These are phyloP conservation scores for Herpetospermum pedunculosum DNA, from an alignment of 306 rosid genomes.

Conservation along the genomic window DNA sequence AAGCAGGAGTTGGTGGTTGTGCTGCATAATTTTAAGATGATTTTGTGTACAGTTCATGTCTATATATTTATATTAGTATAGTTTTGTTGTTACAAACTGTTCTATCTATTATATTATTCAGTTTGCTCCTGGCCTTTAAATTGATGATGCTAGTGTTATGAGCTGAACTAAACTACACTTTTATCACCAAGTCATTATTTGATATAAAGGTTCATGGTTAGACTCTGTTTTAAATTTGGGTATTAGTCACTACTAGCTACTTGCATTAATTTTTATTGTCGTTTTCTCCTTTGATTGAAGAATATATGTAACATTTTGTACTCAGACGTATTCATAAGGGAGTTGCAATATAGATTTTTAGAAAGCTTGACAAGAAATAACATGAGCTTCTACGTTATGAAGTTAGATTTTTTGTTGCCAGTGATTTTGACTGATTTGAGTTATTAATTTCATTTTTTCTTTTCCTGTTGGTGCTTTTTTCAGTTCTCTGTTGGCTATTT, in stretches of 20 bases:
- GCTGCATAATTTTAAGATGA: neutral
- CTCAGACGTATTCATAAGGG: neutral
- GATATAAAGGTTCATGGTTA: neutral
- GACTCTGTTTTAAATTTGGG: neutral
- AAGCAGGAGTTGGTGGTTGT: neutral
- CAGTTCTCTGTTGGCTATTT: slow-evolving; percentile 88
- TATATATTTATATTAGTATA: neutral
- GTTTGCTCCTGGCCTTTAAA: neutral
- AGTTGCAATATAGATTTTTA: neutral
- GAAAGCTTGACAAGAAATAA: neutral
- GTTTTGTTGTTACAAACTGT: neutral
- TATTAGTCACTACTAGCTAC: neutral
- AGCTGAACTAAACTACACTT: neutral
- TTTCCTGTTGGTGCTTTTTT: slow-evolving; percentile 7
- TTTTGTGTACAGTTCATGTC: neutral
- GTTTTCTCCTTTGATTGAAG: neutral
- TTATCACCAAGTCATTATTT: neutral
- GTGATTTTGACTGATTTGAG: neutral
- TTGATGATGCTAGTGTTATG: neutral
- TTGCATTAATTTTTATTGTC: neutral
- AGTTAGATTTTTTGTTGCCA: slow-evolving; percentile 3
- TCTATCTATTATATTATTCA: neutral
- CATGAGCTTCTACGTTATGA: neutral
- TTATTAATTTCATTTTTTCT: neutral
- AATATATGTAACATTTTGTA: neutral